phyloP scores from a whole-genome alignment of 2,329 filamentous ascomycete species.

The Sclerotiophoma versabilis region DNA sequence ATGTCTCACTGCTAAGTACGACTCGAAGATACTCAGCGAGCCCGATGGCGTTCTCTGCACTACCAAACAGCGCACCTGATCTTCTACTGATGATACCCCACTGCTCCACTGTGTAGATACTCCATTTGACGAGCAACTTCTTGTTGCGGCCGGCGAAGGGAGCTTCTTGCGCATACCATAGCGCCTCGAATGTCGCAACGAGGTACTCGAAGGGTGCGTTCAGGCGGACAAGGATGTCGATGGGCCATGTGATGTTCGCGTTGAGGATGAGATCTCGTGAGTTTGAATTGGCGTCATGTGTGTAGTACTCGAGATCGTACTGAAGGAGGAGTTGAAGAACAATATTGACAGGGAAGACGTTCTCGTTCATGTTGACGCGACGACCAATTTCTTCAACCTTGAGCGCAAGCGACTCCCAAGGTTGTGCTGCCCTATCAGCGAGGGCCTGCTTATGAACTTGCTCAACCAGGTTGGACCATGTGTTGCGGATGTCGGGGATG shows the following conservation, averaged over 20 bases:
- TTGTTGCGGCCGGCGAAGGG: constrained; percentile 67
- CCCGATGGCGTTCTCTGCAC: constrained; percentile 62
- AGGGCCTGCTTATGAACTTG: constrained; percentile 63
- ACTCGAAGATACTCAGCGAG: constrained; percentile 49
- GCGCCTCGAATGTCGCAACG: constrained; percentile 67
- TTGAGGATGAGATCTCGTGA: constrained; percentile 27
- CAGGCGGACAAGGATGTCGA: constrained; percentile 71
- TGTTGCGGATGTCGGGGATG: constrained; percentile 79
- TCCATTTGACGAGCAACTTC: constrained; percentile 65
- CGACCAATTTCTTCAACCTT: constrained; percentile 65
- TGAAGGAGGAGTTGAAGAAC: constrained; percentile 46
- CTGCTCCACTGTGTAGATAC: constrained; percentile 65
- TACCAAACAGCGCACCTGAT: constrained; percentile 64
- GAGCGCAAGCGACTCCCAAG: constrained; percentile 74
- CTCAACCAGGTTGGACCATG: constrained; percentile 84
- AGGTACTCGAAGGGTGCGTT: constrained; percentile 68
- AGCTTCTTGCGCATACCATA: constrained; percentile 72
- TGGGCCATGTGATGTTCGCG: constrained; percentile 61
- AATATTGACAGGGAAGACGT: constrained; percentile 61
- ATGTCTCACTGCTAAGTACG: constrained; percentile 54
- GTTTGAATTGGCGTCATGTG: constrained; percentile 49
- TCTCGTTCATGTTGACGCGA: constrained; percentile 62
- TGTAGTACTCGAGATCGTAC: constrained; percentile 57
- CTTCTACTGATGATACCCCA: constrained; percentile 68
- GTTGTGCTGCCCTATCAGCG: constrained; percentile 57